Base-by-base conservation (phyloP, 129 eudicot genomes). In the Tagetes erecta region DNA sequence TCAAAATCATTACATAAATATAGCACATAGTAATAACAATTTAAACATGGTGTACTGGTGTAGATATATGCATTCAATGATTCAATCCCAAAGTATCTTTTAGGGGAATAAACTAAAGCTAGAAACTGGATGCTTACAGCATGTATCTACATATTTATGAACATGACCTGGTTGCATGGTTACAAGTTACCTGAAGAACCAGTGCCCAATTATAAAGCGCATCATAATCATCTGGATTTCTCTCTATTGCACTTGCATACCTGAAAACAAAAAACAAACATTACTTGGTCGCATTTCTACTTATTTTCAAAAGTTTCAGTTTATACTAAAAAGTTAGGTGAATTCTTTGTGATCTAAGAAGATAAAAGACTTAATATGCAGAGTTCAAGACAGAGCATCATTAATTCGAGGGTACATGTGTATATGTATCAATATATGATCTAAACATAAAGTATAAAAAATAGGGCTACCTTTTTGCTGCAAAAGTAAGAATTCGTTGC, bases 201-300 rank as follows among this genome's bases (percentile, higher is more conserved):
- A 93, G 78, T 37, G 96, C 98, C 97, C 97, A 90, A 74, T 93
- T 93, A 83, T 93, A 93, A 72, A 93, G 91, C 51, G 98, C 98
- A 84, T 93, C 98, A 78, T 86, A 87, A 80, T 90, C 98, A 45
- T 82, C 91, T 56, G 96, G 98, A 73, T 93, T 93, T 81, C 88
- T 87, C 84, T 90, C 95, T 67, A 93, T 71, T 71, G 98, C 91
- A 81, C 80, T 93, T 49, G 98, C 98, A 87, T 89, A 87, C 83
- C 96, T 93, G 91, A 71, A 51, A 42, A 12, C 8, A 57, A 11
- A 8, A 20, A 68, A n/a, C 3, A 13, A 12, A 49, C 20, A 46
- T 9, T 31, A 20, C 33, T 3, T 33, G 77, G 44, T 30, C 3
- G 39, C 58, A 42, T 31, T 14, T 52, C 27, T 33, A 55, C 66